Conservation (phyloP, 2,329 filamentous ascomycete genomes). For the Incumbomyces lentus region DNA sequence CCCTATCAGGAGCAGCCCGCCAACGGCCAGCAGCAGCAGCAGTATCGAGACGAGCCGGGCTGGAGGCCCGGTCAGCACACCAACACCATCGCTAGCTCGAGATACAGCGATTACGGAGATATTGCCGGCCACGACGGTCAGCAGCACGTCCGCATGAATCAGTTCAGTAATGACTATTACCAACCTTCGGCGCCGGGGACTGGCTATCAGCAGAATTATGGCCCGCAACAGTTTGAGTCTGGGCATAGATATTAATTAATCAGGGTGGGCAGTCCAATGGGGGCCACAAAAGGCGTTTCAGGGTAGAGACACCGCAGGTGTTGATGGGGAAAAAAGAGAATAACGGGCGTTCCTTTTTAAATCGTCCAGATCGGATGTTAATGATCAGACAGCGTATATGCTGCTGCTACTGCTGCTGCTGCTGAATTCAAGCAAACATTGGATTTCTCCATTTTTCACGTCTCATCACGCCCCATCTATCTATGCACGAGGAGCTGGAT, state of each 20-base stretch:
- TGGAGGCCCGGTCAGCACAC: slow-evolving; percentile 6
- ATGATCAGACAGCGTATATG: no score
- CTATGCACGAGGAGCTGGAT: no score
- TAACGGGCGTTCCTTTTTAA: neutral
- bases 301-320: no score
- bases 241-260: neutral
- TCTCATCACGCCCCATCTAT: no score
- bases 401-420: no score
- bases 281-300: no score
- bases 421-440: no score
- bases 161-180: neutral
- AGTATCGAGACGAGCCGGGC: slow-evolving; percentile 6
- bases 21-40: neutral
- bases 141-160: slow-evolving; percentile 1
- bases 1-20: neutral
- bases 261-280: no score
- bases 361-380: no score
- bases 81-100: slow-evolving; percentile 1
- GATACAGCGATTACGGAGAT: slow-evolving; percentile 3
- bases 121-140: neutral
- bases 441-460: no score
- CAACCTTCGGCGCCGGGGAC: neutral
- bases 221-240: neutral
- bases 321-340: neutral
- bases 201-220: neutral